Evolutionary conservation across 345 rosid species (phyloP).

Genomic region (Moringa oleifera): DNA sequence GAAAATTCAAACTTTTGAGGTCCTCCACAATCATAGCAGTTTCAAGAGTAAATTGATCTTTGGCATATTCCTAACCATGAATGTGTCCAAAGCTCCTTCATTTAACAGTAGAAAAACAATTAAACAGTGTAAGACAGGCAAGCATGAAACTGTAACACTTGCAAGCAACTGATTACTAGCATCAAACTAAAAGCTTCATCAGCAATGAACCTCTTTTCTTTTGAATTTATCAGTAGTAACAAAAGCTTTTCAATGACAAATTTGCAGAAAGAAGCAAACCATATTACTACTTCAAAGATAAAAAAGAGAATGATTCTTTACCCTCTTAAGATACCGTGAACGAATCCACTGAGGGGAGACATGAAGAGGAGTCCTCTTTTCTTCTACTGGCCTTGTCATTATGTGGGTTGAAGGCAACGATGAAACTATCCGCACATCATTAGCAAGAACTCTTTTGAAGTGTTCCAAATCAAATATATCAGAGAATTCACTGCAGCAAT

Average conservation of each 20-base stretch:
- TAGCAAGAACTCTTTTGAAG: conserved; percentile 70
- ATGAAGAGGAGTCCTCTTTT: conserved; percentile 65
- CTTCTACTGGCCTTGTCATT: conserved; percentile 84
- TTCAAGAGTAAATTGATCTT: too few relatives aligned
- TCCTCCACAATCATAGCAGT: too few relatives aligned
- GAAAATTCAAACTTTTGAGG: too few relatives aligned
- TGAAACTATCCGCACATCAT: conserved; percentile 83
- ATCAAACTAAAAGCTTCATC: background rate
- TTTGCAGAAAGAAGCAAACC: background rate
- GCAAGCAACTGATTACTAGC: background rate
- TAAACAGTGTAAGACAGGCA: background rate
- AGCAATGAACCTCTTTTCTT: background rate
- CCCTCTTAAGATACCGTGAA: conserved; percentile 76
- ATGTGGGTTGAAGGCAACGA: conserved; percentile 74
- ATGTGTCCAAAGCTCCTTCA: too few relatives aligned
- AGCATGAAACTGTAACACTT: background rate
- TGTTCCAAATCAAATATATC: conserved; percentile 92
- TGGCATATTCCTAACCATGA: background rate
- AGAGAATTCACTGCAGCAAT: conserved; percentile 76
- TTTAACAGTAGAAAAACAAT: background rate
- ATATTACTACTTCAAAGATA: background rate
- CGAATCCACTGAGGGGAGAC: conserved; percentile 93
- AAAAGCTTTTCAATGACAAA: background rate
- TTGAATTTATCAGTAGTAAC: too few relatives aligned
- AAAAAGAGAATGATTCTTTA: conserved; percentile 21